Evolutionary conservation across 495 filamentous ascomycete species (phyloP), one percentile per base, ranked within the genome.

Genomic region (Friedmanniomyces simplex): DNA sequence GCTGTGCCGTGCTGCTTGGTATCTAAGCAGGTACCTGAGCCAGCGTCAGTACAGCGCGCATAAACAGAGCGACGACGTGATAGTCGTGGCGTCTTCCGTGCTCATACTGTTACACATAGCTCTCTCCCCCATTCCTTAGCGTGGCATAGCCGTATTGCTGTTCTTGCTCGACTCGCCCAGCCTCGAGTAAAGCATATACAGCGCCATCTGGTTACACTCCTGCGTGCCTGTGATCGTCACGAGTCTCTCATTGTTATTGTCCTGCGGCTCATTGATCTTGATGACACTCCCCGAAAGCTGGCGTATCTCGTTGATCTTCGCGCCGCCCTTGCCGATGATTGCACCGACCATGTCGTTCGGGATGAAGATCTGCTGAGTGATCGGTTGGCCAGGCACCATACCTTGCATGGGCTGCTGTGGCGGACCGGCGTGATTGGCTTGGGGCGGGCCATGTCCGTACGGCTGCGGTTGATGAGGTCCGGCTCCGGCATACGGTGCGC

Each of bases 271-370:
- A 70, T 98, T 98, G 77, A 98, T 98, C 80, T 98, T 98, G 69
- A 98, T 98, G 13, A 97, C 91, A 72, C 93, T 97, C 59, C 94
- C 94, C 65, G 87, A 94, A 63, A 98, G 79, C 64, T 94, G 89
- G 55, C 93, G 83, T 59, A 98, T 98, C 74, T 98, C 93, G 68
- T 98, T 98, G 77, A 98, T 98, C 82, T 98, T 98, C 25, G 89
- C 88, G 59, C 93, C 93, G 55, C 93, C 94, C 75, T 98, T 98
- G 58, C 93, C 93, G 66, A 98, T 98, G 65, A 98, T 98, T 47
- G 93, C 93, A 50, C 93, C 93, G 52, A 98, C 93, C 93, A 98
- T 98, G 67, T 98, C 93, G 70, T 98, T 98, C 45, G 93, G 93
- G 67, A 98, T 98, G 73, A 84, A 98, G 62, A 98, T 98, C 71